Base-by-base conservation (phyloP, 176 grass and related monocot genomes). In the Poa annua region DNA sequence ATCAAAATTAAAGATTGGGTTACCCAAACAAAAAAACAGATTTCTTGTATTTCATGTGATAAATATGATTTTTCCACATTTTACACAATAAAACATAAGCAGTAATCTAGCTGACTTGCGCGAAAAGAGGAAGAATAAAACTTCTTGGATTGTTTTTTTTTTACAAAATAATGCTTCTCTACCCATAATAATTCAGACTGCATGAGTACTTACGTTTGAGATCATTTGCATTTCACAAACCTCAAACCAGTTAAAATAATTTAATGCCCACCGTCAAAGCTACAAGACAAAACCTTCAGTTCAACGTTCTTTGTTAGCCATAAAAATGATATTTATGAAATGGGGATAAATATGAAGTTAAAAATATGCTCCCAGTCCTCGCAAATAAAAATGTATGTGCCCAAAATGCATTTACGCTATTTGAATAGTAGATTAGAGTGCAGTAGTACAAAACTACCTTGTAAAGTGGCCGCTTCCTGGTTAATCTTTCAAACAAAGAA, bases 401-500 rank as follows among this genome's bases (percentile, higher is more conserved):
- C 0, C 41, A 53, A 24, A 39, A 59, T 53, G 22, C 53, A 88
- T 36, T 35, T 29, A 62, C 42, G 65, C 16, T 70, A 77, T 29
- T 62, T 34, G 24, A 65, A 72, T 70, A 56, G 66, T 67, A 84
- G 70, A 63, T 22, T 78, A 71, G 78, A 78, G 66, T 72, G 26
- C 6, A 11, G 26, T 25, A 39, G 32, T 48, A 52, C 11, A 71
- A 71, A 76, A 57, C 64, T 89, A 97, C 96, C 90, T 95, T 95
- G 77, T 98, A 98, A 29, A 56, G 72, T 63, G 88, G 96, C 38
- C 79, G 87, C 66, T 88, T 93, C 56, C 96, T 91, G 5, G 90
- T 95, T 45, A 98, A 90, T 63, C 68, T 92, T 84, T 95, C 80
- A 85, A 98, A 92, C 80, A 98, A 84, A 86, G 86, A 95, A 66